Base-by-base conservation (phyloP, 306 rosid genomes). In the Prunus campanulata region DNA sequence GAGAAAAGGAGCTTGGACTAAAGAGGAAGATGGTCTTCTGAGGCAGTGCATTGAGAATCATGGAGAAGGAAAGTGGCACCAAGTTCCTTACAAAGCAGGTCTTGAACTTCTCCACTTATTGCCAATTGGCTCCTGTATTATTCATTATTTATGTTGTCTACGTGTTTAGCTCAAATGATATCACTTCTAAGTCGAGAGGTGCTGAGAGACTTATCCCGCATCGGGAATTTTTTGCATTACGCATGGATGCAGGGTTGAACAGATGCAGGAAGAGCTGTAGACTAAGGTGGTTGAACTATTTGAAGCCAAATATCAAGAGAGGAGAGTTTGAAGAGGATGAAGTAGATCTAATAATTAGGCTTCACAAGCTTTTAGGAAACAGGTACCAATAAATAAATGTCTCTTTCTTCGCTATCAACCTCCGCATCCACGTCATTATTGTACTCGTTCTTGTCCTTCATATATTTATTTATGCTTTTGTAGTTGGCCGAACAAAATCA, bases 241-340 rank as follows among this genome's bases (percentile, higher is more conserved):
- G 42, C 6, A 35, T 35, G 18, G 3, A 49, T 70, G 29, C 76
- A 88, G 87, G 88, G 0, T 72, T 86, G 73, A 82, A 84, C 19
- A 82, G 92, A 24, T 84, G 92, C 64, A 52, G 92, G 56, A 88
- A 84, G 60, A 86, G 93, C 75, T 84, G 93, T 22, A 82, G 88
- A 82, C n/a, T 77, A 68, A 64, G 92, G 50, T 88, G 92, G 90
- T 22, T 88, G 72, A 86, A 84, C 81, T 84, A 88, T 73, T 49
- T 88, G 72, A 83, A 83, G 46, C 90, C 92, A 12, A 77, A 39
- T 29, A 86, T 85, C 75, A 83, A 88, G 19, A 49, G 84, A 18
- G 90, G 86, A 20, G 47, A 73, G 8, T 86, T 86, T 66, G 1
- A 12, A 2, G 84, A 47, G 11, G 92, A 82, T 5, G 90, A 88